Base-by-base conservation (phyloP, 2,329 filamentous ascomycete genomes). In the Tetracladium maxilliforme region DNA sequence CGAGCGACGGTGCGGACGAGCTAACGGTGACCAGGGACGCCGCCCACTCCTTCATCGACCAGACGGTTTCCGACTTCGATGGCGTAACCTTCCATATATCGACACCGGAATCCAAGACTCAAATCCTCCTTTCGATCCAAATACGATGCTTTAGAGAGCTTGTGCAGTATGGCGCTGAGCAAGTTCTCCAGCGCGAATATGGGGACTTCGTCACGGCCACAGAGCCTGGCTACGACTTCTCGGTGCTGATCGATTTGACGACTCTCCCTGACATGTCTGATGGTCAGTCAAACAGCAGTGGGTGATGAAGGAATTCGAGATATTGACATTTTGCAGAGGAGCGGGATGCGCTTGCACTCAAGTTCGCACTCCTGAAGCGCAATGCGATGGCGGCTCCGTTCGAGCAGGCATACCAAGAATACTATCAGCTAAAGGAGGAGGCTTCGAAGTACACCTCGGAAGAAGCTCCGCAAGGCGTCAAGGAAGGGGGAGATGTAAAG, bases 321-420 rank as follows among this genome's bases (percentile, higher is more conserved):
- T 13, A 5, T 12, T 17, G 29, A 16, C 12, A 22, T 12, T 14
- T 21, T 25, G 34, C 35, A 77, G 87, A 94, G 51, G 80, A 72
- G 36, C 74, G 76, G 38, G 83, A 93, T 43, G 86, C 84, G 33
- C 61, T 99, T 33, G 73, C 94, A 40, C 72, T 71, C 52, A 78
- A 86, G 45, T 76, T 95, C 44, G 81, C 86, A 31, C 63, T 98
- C 36, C 57, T 99, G 42, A 98, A 95, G 65, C 84, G 92, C 44
- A 95, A 99, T 51, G 84, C 82, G 39, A 95, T 98, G 90, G 92
- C 90, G 33, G 87, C 90, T 24, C 90, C 92, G 2, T 98, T 98
- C 52, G 90, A 98, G 58, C 79, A 86, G 46, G 90, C 92, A 13
- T 98, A 95, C 49, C 71, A 92, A 42, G 84, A 94, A 51, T 82